Evolutionary conservation across 768 basidiomycete genomes (phyloP).

Genomic region (Mycena polygramma): DNA sequence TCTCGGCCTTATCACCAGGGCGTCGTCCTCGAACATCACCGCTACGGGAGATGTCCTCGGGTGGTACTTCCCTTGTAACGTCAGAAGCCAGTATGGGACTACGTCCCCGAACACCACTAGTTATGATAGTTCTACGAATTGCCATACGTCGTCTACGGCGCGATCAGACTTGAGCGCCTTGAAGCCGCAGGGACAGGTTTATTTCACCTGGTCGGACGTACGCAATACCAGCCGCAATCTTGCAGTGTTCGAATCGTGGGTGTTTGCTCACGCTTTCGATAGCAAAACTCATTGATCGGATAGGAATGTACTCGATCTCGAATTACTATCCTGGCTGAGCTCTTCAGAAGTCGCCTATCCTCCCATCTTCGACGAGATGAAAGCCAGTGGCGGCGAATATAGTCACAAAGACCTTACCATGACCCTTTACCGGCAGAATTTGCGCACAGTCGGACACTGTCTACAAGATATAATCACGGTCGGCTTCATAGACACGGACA

Average conservation of each 20-base stretch:
- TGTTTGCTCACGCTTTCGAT: conserved; percentile 17
- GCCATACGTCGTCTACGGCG: conserved; percentile 66
- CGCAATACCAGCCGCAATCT: conserved; percentile 67
- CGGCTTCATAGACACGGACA: conserved; percentile 79
- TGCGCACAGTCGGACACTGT: conserved; percentile 68
- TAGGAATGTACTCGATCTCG: conserved; percentile 76
- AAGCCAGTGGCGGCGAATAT: conserved; percentile 61
- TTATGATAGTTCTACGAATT: conserved; percentile 66
- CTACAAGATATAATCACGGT: conserved; percentile 76
- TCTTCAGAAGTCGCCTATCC: conserved; percentile 74
- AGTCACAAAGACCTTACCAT: conserved; percentile 78
- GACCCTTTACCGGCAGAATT: conserved; percentile 67
- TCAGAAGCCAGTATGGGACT: conserved; percentile 70
- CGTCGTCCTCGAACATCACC: conserved; percentile 68
- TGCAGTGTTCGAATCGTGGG: conserved; percentile 82
- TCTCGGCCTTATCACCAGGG: conserved; percentile 69
- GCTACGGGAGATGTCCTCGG: conserved; percentile 61
- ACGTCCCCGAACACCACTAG: conserved; percentile 64
- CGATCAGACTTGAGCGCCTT: conserved; percentile 57
- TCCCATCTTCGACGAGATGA: conserved; percentile 72
- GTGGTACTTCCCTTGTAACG: conserved; percentile 89
- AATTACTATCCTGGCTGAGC: conserved; percentile 75
- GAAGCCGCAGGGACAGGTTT: conserved; percentile 72
- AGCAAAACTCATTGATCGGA: conserved; percentile 2
- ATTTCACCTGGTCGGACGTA: conserved; percentile 80